A percentile compares a stretch with the other conserved stretches of the same genome.
phyloP scores from a whole-genome alignment of 73 alveolate species.

The Diophrys appendiculata region DNA sequence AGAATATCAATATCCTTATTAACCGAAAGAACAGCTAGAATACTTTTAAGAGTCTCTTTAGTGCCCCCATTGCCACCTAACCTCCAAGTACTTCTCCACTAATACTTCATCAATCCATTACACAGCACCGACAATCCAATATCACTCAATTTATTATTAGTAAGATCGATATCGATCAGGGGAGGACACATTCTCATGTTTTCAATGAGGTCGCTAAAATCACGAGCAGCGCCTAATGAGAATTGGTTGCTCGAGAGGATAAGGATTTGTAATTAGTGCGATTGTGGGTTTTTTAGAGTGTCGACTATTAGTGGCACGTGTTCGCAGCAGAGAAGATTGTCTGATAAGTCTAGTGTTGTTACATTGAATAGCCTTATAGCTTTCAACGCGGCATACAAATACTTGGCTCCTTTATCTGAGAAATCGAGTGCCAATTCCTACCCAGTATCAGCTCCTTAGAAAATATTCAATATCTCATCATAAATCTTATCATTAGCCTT shows the following conservation, averaged over 20 bases:
- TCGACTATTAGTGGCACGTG: background rate
- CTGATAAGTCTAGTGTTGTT: background rate
- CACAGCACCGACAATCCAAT: background rate
- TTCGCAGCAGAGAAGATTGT: background rate
- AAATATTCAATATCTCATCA: background rate
- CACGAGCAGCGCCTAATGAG: background rate
- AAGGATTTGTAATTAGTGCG: background rate
- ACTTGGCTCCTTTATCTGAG: slow-evolving; percentile 4
- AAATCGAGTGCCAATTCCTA: background rate
- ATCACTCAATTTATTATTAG: background rate
- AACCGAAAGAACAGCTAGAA: background rate
- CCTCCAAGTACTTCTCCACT: background rate
- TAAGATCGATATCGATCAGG: background rate
- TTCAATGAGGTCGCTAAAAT: background rate
- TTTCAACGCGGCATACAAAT: background rate
- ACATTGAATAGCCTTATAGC: background rate
- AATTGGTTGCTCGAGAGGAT: background rate
- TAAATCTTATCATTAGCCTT: slow-evolving; percentile 2
- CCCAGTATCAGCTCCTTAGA: background rate
- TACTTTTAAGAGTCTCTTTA: background rate
- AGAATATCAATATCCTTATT: slow-evolving; percentile 1
- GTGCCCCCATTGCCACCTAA: background rate
- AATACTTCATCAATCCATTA: background rate
- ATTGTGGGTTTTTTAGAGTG: background rate
- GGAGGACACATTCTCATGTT: background rate